Base-by-base conservation (phyloP, 768 basidiomycete genomes). In the Calocybe cyanea region DNA sequence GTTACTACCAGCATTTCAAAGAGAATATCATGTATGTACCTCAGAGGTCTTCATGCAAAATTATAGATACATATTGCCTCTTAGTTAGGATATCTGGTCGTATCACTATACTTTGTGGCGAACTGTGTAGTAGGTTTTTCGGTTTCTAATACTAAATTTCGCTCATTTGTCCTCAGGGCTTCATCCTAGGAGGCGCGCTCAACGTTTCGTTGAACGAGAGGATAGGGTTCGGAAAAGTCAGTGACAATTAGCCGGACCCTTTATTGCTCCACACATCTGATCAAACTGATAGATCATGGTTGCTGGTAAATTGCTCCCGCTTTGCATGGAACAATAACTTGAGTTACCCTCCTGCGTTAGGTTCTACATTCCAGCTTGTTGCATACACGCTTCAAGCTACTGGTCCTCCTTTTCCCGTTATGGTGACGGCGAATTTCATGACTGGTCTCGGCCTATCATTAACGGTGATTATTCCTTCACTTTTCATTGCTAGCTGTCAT, bases 381-480 rank as follows among this genome's bases (percentile, higher is more conserved):
- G 72, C 67, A 7, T 83, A 75, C 49, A 58, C 63, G 7, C 61
- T 80, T 18, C 65, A 71, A 46, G 61, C 71, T 1, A 58, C 75
- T 6, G 73, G 65, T 6, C 78, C 75, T 0, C 77, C 80, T 1
- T 83, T 80, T 50, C 73, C 77, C 2, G 59, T 70, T 7, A 72
- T 82, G 53, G 68, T 73, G 15, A 34, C 74, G 11, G 70, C 63
- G 1, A 77, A 68, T 46, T 59, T 57, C 6, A 41, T 81, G 28
- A 71, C 68, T 10, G 82, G 81, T 5, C 64, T 79, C 21, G 81
- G 81, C 2, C 47, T 72, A 32, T 63, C 78, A 1, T 50, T 78
- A 7, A 73, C 69, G 60, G 76, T 73, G 34, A 15, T 48, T 38
- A 17, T 24, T 24, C 35, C 21, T 11, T 7, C 23, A 20, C 36